These are phyloP conservation scores for Puccinia novopanici DNA, from an alignment of 1,284 basidiomycete species.

Conservation along the genomic window DNA sequence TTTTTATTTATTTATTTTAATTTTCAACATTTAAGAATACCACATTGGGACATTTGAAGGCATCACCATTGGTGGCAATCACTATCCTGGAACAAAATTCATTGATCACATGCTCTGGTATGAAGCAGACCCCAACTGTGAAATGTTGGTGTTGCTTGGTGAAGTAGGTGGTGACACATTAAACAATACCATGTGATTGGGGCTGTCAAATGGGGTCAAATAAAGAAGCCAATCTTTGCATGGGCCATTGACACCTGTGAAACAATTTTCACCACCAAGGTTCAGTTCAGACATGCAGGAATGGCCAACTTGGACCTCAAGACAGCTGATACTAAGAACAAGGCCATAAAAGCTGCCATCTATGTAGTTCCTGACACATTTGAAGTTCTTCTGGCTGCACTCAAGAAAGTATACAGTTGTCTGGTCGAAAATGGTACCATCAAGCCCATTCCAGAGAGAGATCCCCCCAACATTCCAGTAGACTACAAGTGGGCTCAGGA, in stretches of 20 bases:
- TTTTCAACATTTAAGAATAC: no score
- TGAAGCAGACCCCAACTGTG: constrained; percentile 95
- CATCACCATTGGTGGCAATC: constrained; percentile 98
- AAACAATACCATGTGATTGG: constrained; percentile 99
- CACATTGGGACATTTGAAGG: constrained; percentile 99
- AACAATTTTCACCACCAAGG: constrained; percentile 99
- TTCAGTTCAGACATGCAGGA: constrained; percentile 98
- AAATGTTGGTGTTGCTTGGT: constrained; percentile 96
- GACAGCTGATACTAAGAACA: constrained; percentile 97
- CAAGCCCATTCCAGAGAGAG: no score
- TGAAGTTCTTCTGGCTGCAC: constrained; percentile 84
- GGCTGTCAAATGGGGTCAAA: constrained; percentile 87
- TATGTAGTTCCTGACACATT: constrained; percentile 98
- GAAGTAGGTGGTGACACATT: constrained; percentile 97
- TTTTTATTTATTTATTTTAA: no score
- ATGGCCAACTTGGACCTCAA: constrained; percentile 98
- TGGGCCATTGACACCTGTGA: constrained; percentile 99
- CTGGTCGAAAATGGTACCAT: no score
- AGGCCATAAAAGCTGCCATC: constrained; percentile 88
- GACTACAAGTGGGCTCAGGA: constrained; percentile 99
- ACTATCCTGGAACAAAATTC: constrained; percentile 97
- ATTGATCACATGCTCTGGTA: constrained; percentile 98
- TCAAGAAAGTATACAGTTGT: constrained; percentile 78
- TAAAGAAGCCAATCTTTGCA: constrained; percentile 97
- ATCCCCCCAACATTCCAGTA: constrained; percentile 95